These are phyloP conservation scores for Phaeomoniella chlamydospora DNA, from an alignment of 2,329 filamentous ascomycete species.

Conservation along the genomic window DNA sequence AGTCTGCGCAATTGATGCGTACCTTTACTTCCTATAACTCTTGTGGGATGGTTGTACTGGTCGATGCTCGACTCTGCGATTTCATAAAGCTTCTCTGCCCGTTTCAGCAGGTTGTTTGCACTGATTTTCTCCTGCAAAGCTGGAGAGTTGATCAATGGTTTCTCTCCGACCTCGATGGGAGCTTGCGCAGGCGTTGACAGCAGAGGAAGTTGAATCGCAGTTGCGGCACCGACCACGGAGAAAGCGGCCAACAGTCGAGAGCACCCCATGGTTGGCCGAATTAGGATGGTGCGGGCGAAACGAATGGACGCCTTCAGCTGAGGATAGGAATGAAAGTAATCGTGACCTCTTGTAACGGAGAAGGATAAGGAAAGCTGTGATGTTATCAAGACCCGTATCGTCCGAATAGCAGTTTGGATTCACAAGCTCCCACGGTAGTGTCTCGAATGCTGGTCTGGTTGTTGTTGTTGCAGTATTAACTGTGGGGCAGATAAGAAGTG, in stretches of 20 bases:
- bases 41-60: slow-evolving; percentile 54
- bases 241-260: slow-evolving; percentile 2
- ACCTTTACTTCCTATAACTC: slow-evolving; percentile 56
- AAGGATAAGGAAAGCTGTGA: no score
- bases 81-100: slow-evolving; percentile 47
- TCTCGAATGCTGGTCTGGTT: no score
- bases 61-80: slow-evolving; percentile 44
- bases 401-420: no score
- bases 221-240: slow-evolving; percentile 5
- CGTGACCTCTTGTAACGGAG: no score
- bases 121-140: background rate
- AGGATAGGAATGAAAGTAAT: no score
- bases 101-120: slow-evolving; percentile 38
- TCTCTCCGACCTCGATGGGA: slow-evolving; percentile 6
- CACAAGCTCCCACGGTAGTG: no score
- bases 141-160: background rate
- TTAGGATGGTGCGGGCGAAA: no score
- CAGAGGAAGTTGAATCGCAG: slow-evolving; percentile 11
- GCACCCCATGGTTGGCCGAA: background rate
- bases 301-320: no score
- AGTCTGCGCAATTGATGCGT: no score
- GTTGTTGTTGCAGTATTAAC: no score
- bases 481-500: no score
- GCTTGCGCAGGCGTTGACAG: slow-evolving; percentile 5
- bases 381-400: no score